Base-by-base conservation (phyloP, 2,329 filamentous ascomycete genomes). In the Amylocarpus encephaloides region DNA sequence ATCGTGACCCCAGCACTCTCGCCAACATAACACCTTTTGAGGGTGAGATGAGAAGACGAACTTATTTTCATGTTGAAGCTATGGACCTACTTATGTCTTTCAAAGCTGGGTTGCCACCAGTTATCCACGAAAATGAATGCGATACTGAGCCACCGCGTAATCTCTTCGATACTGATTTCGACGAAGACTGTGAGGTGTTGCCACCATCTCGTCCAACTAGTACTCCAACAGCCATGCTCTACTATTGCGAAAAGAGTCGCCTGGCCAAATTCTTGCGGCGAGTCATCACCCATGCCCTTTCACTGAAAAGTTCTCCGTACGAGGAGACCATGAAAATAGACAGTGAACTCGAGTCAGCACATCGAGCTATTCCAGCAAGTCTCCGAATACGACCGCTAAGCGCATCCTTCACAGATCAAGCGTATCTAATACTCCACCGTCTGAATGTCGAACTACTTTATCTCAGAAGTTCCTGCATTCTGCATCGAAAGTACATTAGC, bases 71-170 rank as follows among this genome's bases (percentile, higher is more conserved):
- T 55, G 72, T 71, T 5, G 66, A 71, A 33, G 77, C 82, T 59
- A 72, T 83, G 36, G 83, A 86, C 60, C 65, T 82, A 3, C 64
- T 86, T 3, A 79, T 84, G 26, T 78, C 80, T 1, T 85, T 83
- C 60, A 81, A 86, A 61, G 73, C 84, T 55, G 83, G 82, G 2
- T 69, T 86, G 46, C 83, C 83, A 1, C 76, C 76, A 60, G 81
- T 85, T 77, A 73, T 86, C 43, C 74, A 80, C 50, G 73, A 75
- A 22, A 76, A 80, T 33, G 80, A 85, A 53, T 77, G 74, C 42
- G 83, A 86, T 59, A 82, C 79, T 0, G 68, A 73, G 1, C 62
- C 82, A 18, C 82, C 82, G 12, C 71, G 73, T 30, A 85, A 86
- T 62, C 64, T 86, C 35, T 71, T 78, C 42, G 83, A 86, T 60